Evolutionary conservation across 2,329 filamentous ascomycete genomes (phyloP).

Genomic region (Trichoderma aggressivum): DNA sequence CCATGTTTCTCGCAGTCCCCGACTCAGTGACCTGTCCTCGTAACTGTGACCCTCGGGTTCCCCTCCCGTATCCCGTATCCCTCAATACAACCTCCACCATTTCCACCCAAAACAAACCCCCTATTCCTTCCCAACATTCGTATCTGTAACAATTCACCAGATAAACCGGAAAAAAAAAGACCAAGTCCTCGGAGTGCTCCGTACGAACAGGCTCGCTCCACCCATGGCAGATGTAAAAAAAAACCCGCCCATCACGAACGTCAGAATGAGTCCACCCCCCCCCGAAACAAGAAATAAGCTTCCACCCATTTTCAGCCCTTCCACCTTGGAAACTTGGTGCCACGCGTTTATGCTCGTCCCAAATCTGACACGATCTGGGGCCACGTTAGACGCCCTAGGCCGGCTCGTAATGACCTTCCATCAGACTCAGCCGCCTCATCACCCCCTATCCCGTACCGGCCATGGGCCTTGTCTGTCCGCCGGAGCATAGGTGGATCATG

Average conservation of each 20-base stretch:
- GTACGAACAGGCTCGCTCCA: not conserved
- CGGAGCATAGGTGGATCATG: not conserved
- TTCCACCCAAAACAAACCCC: not conserved
- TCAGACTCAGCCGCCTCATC: not conserved
- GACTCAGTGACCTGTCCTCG: not conserved
- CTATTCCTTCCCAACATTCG: not conserved
- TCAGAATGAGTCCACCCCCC: not conserved
- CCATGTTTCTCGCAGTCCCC: not conserved
- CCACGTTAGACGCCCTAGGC: not conserved
- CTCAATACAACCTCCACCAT: not conserved
- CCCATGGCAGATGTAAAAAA: not conserved
- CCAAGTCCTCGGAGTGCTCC: not conserved
- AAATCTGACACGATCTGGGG: not conserved
- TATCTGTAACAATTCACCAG: too few species aligned
- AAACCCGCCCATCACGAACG: conserved; percentile 14
- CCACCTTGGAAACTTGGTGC: not conserved
- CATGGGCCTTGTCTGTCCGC: not conserved
- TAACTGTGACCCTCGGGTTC: not conserved
- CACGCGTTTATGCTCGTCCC: not conserved
- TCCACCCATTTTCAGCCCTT: not conserved
- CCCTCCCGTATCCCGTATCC: not conserved
- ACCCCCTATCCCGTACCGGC: not conserved
- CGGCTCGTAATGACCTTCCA: not conserved
- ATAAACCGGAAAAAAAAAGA: too few species aligned
- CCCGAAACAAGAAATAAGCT: not conserved